A percentile compares a stretch with the other conserved stretches of the same genome.
Conservation (phyloP, 176 grass and related monocot genomes). For the Musa acuminata region DNA sequence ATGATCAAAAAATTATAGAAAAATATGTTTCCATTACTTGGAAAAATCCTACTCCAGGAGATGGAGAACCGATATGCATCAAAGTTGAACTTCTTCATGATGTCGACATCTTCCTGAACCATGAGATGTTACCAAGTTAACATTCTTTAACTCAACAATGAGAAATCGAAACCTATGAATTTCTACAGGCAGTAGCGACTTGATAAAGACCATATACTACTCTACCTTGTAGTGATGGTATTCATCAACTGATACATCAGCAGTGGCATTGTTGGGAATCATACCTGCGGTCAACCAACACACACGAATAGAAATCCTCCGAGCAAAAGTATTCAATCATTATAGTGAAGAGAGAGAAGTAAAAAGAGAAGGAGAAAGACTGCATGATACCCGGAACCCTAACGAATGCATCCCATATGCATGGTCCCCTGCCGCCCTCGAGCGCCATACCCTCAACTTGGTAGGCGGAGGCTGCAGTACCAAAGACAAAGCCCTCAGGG, state of each 20-base stretch:
- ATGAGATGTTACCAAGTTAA: background rate
- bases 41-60: constrained; percentile 56
- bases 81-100: constrained; percentile 44
- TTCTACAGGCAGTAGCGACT: background rate
- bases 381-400: constrained; percentile 31
- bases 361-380: background rate
- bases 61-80: constrained; percentile 60
- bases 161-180: background rate
- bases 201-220: background rate
- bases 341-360: background rate
- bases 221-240: constrained; percentile 66
- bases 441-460: constrained; percentile 81
- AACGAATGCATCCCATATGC: constrained; percentile 76
- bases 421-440: constrained; percentile 36
- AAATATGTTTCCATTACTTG: constrained; percentile 22
- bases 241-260: constrained; percentile 62
- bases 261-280: constrained; percentile 62
- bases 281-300: constrained; percentile 26
- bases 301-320: background rate
- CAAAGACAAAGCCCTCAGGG: constrained; percentile 54
- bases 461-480: constrained; percentile 64
- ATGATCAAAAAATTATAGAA: background rate
- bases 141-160: background rate
- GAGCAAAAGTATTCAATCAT: background rate
- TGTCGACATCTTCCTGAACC: constrained; percentile 49